Base-by-base conservation (phyloP, 148 eudicot species). In the Chenopodium album region DNA sequence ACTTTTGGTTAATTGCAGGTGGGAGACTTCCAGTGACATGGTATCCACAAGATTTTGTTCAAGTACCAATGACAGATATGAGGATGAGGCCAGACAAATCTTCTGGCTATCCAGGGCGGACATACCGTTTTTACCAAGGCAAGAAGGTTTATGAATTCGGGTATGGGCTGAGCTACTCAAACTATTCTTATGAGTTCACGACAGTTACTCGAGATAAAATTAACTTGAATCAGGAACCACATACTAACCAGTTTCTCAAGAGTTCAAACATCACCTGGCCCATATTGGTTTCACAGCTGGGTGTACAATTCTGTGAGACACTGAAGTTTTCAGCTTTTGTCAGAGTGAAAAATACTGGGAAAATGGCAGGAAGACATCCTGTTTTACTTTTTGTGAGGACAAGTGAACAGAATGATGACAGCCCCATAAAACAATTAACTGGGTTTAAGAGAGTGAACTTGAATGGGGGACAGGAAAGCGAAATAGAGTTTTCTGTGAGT, bases 31-130 rank as follows among this genome's bases (percentile, higher is more conserved):
- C 98, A 16, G 29, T 90, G 73, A 93, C 94, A 32, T 93, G 97
- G 94, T 93, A 93, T 80, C 97, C 95, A 7, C 85, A 90, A 78
- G 92, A 90, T 17, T 92, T 88, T 47, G 63, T 76, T 34, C 71
- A 85, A 48, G 81, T 92, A 78, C 91, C 92, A n/a, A 93, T 92
- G 98, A 93, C 95, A 54, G 92, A 93, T 80, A 92, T 93, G 98
- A 88, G 95, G 79, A 93, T 93, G 95, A 84, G 95, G 46, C 87
- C 94, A 1, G 87, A 93, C 79, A 83, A 79, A 76, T 80, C 89
- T 11, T 83, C 94, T 4, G 91, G 91, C 72, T 94, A 94, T 82
- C 98, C 95, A 1, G 98, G 98, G 16, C 86, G 97, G 37, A 94
- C 97, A 16, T 93, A 94, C 85, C 78, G 97, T 50, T 93, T 93